Evolutionary conservation across 2,329 filamentous ascomycete species (phyloP), one percentile per base, ranked within the genome.

Genomic region (Aspergillus sp.): DNA sequence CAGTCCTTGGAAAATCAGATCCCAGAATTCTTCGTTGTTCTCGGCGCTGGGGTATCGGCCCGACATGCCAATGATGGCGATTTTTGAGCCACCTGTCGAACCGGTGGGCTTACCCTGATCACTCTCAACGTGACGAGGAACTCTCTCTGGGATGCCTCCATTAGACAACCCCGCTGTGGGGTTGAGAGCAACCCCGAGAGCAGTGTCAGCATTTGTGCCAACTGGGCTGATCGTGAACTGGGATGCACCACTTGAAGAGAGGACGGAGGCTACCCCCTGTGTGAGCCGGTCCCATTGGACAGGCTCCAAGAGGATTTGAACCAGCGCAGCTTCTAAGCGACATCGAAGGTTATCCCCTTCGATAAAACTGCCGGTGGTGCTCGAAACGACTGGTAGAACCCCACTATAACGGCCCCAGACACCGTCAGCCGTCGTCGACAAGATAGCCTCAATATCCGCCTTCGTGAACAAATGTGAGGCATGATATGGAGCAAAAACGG

Each of bases 31-130:
- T 4, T 51, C 50, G 9, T 36, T 45, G 16, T 29, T 22, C 7
- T 55, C 47, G 3, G 59, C 53, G 12, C 39, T 56, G 4, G 59
- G 59, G 31, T 59, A 55, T 2, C 59, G 53, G 2, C 59, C 52
- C 9, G 56, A 56, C 49, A 59, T 51, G 16, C 59, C 59, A 6
- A 58, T 39, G 6, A 61, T 61, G 5, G 59, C 56, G 2, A 61
- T 53, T 26, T 53, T 57, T 4, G 55, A 53, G 6, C n/a, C 3
- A 2, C 24, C 31, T 10, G 16, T 14, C 20, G 49, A 51, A n/a
- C 18, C 3, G 9, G 14, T 7, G 16, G 49, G 22, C 12, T 16
- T n/a, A 1, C 0, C n/a, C 3, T 29, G 11, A 7, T 11, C 16
- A n/a, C 1, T 10, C n/a, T 18, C 22, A n/a, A 9, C 3, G 11